These are phyloP conservation scores for Monilinia fructigena DNA, from an alignment of 2,329 filamentous ascomycete species.

Conservation along the genomic window DNA sequence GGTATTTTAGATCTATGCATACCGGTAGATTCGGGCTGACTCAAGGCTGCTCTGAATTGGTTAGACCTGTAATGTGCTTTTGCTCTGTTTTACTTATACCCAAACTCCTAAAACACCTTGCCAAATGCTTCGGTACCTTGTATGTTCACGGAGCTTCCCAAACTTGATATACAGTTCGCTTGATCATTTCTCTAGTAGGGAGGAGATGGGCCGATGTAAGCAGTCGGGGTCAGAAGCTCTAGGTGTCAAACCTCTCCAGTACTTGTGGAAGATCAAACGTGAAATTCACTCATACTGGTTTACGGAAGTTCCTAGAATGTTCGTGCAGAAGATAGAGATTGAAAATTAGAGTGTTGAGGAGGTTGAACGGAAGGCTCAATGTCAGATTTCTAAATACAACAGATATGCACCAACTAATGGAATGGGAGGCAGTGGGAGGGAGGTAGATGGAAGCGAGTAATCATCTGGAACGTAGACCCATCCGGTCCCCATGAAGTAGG, in stretches of 20 bases:
- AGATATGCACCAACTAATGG: too few species aligned
- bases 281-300: not conserved
- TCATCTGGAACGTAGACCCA: not conserved
- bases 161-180: not conserved
- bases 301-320: accelerated
- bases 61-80: not conserved
- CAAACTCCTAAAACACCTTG: accelerated
- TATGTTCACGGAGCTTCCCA: not conserved
- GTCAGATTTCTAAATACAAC: not conserved
- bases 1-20: too few species aligned
- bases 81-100: not conserved
- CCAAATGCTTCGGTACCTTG: not conserved
- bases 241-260: not conserved
- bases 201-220: not conserved
- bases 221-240: not conserved
- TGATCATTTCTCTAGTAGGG: not conserved
- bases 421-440: not conserved
- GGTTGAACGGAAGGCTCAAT: not conserved
- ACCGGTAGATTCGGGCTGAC: too few species aligned
- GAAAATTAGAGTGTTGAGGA: not conserved
- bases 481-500: not conserved
- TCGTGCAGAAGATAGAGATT: not conserved
- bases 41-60: not conserved
- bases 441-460: not conserved
- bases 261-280: accelerated